phyloP scores from a whole-genome alignment of 768 basidiomycete species.

The Hypsizygus marmoreus region DNA sequence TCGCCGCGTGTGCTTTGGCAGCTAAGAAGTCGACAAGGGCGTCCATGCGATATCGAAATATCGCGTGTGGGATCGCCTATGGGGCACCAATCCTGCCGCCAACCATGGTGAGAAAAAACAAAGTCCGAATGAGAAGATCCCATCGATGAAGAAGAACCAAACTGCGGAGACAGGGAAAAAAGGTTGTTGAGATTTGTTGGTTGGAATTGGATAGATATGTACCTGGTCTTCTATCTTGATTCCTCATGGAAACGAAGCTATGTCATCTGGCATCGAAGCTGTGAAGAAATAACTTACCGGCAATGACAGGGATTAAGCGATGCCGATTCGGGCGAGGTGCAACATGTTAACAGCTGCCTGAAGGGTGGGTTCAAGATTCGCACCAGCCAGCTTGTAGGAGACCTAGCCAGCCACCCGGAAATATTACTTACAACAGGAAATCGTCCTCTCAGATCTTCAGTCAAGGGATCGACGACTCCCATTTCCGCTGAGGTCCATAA shows the following conservation, averaged over 20 bases:
- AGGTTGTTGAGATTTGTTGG: not conserved
- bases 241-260: too few species aligned
- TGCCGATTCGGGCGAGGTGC: constrained; percentile 7
- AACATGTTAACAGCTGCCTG: too few species aligned
- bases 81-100: constrained; percentile 9
- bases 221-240: constrained; percentile 7
- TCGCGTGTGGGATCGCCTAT: constrained; percentile 6
- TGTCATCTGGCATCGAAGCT: not conserved
- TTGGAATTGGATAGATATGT: constrained; percentile 1
- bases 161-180: constrained; percentile 6
- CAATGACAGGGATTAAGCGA: not conserved
- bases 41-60: constrained; percentile 10
- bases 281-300: constrained; percentile 8
- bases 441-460: constrained; percentile 1
- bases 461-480: constrained; percentile 6
- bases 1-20: constrained; percentile 12
- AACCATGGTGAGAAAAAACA: too few species aligned
- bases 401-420: too few species aligned
- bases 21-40: not conserved
- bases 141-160: too few species aligned
- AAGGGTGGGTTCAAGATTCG: too few species aligned
- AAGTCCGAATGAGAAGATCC: too few species aligned
- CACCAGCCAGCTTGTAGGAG: too few species aligned
- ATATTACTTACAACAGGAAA: not conserved
- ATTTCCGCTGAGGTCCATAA: too few species aligned